These are phyloP conservation scores for Didymella keratinophila DNA, from an alignment of 2,329 filamentous ascomycete species.

Conservation along the genomic window DNA sequence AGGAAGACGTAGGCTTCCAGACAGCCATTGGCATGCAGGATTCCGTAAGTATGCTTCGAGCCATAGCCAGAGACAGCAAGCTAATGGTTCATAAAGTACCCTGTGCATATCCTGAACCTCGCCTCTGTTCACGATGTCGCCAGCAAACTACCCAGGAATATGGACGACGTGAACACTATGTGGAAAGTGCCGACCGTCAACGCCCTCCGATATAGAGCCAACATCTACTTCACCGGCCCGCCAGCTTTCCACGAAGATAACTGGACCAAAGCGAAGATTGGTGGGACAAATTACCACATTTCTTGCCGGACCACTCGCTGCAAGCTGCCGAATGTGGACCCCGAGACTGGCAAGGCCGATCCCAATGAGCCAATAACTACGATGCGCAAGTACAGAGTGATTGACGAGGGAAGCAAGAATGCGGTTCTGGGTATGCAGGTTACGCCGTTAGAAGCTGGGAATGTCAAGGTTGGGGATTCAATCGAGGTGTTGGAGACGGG, in stretches of 20 bases:
- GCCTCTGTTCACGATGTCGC: constrained; percentile 70
- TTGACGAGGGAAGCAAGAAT: constrained; percentile 67
- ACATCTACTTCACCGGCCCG: constrained; percentile 72
- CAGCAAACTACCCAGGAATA: constrained; percentile 59
- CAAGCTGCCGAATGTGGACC: constrained; percentile 75
- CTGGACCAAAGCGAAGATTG: constrained; percentile 66
- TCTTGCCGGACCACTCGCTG: constrained; percentile 73
- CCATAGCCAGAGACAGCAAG: constrained; percentile 17
- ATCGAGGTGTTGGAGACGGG: constrained; percentile 45
- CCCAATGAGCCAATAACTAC: constrained; percentile 65
- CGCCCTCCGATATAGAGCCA: constrained; percentile 72
- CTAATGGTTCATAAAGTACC: constrained; percentile 60
- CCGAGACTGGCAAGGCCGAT: constrained; percentile 65
- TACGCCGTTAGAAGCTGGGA: constrained; percentile 57
- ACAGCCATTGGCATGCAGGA: constrained; percentile 74
- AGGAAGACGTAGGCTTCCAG: constrained; percentile 68
- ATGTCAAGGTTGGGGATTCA: constrained; percentile 44
- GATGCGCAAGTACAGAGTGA: constrained; percentile 64
- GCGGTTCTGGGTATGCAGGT: constrained; percentile 73
- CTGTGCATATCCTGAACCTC: constrained; percentile 72
- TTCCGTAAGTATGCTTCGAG: constrained; percentile 59
- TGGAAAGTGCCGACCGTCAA: constrained; percentile 58
- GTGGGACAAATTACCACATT: constrained; percentile 59
- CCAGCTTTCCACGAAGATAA: constrained; percentile 73
- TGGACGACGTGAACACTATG: constrained; percentile 38